Evolutionary conservation across 2,329 filamentous ascomycete species (phyloP), one percentile per base, ranked within the genome.

Genomic region (Graphilbum fragrans): DNA sequence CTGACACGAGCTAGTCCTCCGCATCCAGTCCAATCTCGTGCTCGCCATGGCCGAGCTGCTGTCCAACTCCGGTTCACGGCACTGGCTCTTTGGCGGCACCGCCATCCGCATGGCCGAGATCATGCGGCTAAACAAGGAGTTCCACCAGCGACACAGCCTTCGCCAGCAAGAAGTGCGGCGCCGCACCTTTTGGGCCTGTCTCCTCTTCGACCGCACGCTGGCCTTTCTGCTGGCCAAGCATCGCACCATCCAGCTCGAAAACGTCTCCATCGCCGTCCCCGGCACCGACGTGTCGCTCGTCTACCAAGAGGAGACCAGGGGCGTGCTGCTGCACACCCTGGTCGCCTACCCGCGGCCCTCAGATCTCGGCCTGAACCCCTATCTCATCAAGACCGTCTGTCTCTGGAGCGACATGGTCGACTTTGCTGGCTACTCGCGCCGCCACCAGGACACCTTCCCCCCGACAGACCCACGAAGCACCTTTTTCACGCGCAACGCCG

Each of bases 31-130:
- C 2, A 45, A 47, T 12, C 45, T 52, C 4, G 36, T 52, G 2
- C 45, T 51, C 12, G 49, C 50, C 11, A 31, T 46, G 33, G 45
- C 50, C 5, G 50, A 52, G 40, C 45, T 52, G 12, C 41, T 52
- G 2, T 48, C 48, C 21, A 50, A 47, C 22, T 45, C 50, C 3
- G 50, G 48, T 7, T 51, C 48, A 1, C 38, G 50, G 1, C 49
- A 52, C 27, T 52, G 49, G 49, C 43, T 52, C 9, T 51, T 47
- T 17, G 39, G 39, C 2, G 50, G 50, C 3, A 50, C 42, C 6
- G 50, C 50, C 2, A 51, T 53, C 19, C 44, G 50, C 19, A 52
- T 53, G 51, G 51, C 51, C 4, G 44, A 53, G 23, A 49, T 52
- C 14, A 50, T 52, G 46, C 50, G 50, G 9, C 44, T 53, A 11